phyloP scores from a whole-genome alignment of 2,329 filamentous ascomycete species.

The Aureobasidium namibiae region DNA sequence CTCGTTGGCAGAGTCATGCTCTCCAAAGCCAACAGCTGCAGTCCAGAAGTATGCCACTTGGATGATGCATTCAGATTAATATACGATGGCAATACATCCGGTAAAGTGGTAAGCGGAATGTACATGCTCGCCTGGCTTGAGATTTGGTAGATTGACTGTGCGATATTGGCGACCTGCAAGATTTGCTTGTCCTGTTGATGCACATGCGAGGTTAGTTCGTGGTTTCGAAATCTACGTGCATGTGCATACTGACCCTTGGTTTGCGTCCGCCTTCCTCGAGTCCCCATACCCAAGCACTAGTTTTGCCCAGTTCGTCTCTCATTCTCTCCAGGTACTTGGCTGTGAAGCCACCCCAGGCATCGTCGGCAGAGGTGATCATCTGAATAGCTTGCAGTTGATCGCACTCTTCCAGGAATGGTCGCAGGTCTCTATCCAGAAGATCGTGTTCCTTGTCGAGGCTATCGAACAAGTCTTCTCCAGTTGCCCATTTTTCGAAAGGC shows the following conservation, averaged over 20 bases:
- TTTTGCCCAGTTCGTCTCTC: slow-evolving; percentile 85
- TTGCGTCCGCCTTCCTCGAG: slow-evolving; percentile 50
- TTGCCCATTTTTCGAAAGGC: slow-evolving; percentile 71
- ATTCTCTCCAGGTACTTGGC: slow-evolving; percentile 52
- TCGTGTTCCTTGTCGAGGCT: slow-evolving; percentile 60
- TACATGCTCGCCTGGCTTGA: slow-evolving; percentile 67
- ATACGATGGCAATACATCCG: slow-evolving; percentile 47
- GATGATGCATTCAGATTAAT: slow-evolving; percentile 54
- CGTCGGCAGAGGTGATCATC: slow-evolving; percentile 43
- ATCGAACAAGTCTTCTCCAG: slow-evolving; percentile 64
- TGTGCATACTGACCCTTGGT: slow-evolving; percentile 15
- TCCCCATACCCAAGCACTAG: slow-evolving; percentile 79
- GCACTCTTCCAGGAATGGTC: slow-evolving; percentile 84
- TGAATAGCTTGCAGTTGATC: slow-evolving; percentile 88
- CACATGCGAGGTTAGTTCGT: slow-evolving; percentile 9
- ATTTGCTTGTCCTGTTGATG: slow-evolving; percentile 49
- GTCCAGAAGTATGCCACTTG: slow-evolving; percentile 70
- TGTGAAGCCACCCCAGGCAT: slow-evolving; percentile 44
- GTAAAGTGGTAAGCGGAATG: slow-evolving; percentile 62
- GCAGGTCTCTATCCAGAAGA: slow-evolving; percentile 79
- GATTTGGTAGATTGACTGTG: slow-evolving; percentile 61
- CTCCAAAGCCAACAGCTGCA: slow-evolving; percentile 70
- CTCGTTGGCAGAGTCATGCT: slow-evolving; percentile 69
- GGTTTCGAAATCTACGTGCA: slow-evolving; percentile 7
- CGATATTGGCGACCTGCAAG: slow-evolving; percentile 62